A percentile compares a stretch with the other conserved stretches of the same genome.
phyloP scores from a whole-genome alignment of 495 filamentous ascomycete species.

The Penicillium fimorum region DNA sequence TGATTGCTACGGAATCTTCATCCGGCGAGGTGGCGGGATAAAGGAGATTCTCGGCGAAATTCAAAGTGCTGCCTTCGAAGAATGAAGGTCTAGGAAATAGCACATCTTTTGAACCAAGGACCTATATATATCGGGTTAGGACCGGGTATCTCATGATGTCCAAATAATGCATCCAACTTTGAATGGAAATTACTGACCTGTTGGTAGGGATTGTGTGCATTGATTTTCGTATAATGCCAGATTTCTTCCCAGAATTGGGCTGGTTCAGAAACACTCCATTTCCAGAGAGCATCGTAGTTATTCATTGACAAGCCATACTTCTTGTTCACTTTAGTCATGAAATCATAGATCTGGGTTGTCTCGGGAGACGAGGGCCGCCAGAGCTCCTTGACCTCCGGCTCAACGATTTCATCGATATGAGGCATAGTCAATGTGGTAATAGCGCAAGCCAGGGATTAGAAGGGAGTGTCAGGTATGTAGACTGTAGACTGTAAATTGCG shows the following conservation, averaged over 20 bases:
- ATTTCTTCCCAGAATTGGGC: slow-evolving; percentile 80
- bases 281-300: slow-evolving; percentile 68
- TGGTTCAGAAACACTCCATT: slow-evolving; percentile 80
- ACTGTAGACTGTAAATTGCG: not conserved
- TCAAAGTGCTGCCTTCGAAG: slow-evolving; percentile 74
- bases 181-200: slow-evolving; percentile 44
- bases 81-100: slow-evolving; percentile 87
- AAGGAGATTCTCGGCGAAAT: slow-evolving; percentile 91
- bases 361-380: slow-evolving; percentile 71
- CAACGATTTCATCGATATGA: slow-evolving; percentile 27
- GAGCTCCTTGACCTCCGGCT: slow-evolving; percentile 46
- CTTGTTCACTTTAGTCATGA: slow-evolving; percentile 64
- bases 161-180: not conserved
- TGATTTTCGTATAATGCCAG: slow-evolving; percentile 77
- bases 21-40: slow-evolving; percentile 63
- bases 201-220: slow-evolving; percentile 60
- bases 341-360: slow-evolving; percentile 66
- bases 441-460: not conserved
- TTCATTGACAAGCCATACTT: slow-evolving; percentile 62
- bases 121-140: slow-evolving; percentile 48
- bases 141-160: slow-evolving; percentile 3
- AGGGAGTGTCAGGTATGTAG: not conserved
- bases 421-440: slow-evolving; percentile 20
- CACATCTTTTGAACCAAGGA: slow-evolving; percentile 58
- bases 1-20: slow-evolving; percentile 60